Conservation (phyloP, 2,329 filamentous ascomycete species). For the Trichoderma endophyticum region DNA sequence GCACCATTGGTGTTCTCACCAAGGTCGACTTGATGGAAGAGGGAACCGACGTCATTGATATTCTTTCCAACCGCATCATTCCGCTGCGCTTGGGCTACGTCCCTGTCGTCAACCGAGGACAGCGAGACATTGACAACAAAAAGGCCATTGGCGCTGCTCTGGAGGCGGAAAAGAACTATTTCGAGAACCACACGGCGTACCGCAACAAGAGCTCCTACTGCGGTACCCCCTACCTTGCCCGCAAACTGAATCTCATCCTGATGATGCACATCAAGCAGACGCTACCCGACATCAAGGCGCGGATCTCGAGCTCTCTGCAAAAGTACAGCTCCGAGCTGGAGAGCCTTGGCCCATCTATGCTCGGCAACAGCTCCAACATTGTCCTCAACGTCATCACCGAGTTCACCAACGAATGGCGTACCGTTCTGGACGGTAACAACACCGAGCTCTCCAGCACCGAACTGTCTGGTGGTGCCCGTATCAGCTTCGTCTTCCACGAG, state of each 20-base stretch:
- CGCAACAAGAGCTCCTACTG: slow-evolving; percentile 98
- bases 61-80: slow-evolving; percentile 95
- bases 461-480: slow-evolving; percentile 93
- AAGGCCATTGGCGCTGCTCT: slow-evolving; percentile 87
- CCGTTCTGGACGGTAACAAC: slow-evolving; percentile 93
- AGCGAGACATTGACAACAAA: slow-evolving; percentile 98
- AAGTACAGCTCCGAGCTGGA: slow-evolving; percentile 85
- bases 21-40: slow-evolving; percentile 99
- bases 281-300: slow-evolving; percentile 94
- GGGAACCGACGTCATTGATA: slow-evolving; percentile 96
- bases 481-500: slow-evolving; percentile 99
- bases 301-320: slow-evolving; percentile 87
- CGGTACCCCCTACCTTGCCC: slow-evolving; percentile 92
- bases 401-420: slow-evolving; percentile 96
- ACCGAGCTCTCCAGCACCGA: slow-evolving; percentile 92
- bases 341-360: slow-evolving; percentile 85
- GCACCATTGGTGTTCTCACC: slow-evolving; percentile 96
- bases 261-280: slow-evolving; percentile 99
- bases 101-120: slow-evolving; percentile 94
- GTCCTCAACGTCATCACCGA: slow-evolving; percentile 98
- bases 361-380: slow-evolving; percentile 94
- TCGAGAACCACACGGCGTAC: slow-evolving; percentile 98
- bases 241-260: slow-evolving; percentile 95
- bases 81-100: slow-evolving; percentile 92
- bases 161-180: slow-evolving; percentile 94